A percentile compares a stretch with the other conserved stretches of the same genome.
Evolutionary conservation across 2,329 filamentous ascomycete species (phyloP).

Genomic region (Colletotrichum sp.): DNA sequence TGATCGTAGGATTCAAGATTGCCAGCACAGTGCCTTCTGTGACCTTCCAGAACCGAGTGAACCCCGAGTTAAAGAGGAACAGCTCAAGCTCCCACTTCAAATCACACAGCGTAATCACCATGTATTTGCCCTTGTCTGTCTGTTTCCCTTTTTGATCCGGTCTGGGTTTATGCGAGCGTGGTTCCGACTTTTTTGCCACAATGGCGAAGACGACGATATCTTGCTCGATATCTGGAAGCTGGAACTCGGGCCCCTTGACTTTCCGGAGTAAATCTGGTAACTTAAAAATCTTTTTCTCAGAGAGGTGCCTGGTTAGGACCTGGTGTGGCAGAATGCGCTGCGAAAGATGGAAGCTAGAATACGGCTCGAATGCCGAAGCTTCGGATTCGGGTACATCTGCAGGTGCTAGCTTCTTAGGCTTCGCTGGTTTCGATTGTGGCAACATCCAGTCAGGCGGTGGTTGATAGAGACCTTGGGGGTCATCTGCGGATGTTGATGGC

Average conservation of each 20-base stretch:
- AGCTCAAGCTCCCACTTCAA: constrained; percentile 90
- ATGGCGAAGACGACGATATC: constrained; percentile 92
- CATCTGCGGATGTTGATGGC: not conserved
- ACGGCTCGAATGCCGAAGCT: constrained; percentile 78
- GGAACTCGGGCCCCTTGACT: constrained; percentile 83
- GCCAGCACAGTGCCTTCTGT: constrained; percentile 89
- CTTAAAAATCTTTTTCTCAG: constrained; percentile 76
- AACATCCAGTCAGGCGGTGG: constrained; percentile 16
- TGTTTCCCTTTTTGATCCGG: constrained; percentile 49
- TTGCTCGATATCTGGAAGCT: constrained; percentile 80
- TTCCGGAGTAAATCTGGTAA: constrained; percentile 82
- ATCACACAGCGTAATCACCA: constrained; percentile 88
- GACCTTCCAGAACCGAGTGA: constrained; percentile 94
- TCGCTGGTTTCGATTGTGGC: not conserved
- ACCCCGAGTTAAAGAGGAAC: constrained; percentile 90
- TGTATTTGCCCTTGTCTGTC: constrained; percentile 80
- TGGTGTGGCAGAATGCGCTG: constrained; percentile 84
- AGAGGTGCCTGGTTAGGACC: constrained; percentile 78
- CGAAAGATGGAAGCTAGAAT: constrained; percentile 83
- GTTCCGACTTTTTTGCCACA: constrained; percentile 86
- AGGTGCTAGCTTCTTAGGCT: constrained; percentile 29
- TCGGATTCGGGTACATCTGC: constrained; percentile 49
- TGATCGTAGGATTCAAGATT: constrained; percentile 87
- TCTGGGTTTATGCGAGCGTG: constrained; percentile 62
- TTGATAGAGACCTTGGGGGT: constrained; percentile 13